Conservation (phyloP, 2,329 filamentous ascomycete genomes). For the Xylaria sp. region DNA sequence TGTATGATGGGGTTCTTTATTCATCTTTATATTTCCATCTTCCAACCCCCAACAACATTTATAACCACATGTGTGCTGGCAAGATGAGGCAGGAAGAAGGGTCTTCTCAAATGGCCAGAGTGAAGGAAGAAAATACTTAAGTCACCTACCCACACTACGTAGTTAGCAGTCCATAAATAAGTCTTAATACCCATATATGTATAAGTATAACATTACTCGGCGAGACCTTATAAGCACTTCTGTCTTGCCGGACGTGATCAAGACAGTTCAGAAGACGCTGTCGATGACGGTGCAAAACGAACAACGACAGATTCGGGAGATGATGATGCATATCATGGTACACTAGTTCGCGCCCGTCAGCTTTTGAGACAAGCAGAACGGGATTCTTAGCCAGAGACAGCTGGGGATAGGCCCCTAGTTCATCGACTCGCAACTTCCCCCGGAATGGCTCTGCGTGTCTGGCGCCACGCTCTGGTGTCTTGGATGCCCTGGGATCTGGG, state of each 20-base stretch:
- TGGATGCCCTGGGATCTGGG: conserved; percentile 19
- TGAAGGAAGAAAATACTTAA: conserved; percentile 12
- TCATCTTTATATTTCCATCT: not conserved
- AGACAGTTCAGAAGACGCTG: conserved; percentile 21
- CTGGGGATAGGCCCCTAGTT: conserved; percentile 20
- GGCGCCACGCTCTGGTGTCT: conserved; percentile 28
- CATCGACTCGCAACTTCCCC: conserved; percentile 17
- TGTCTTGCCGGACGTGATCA: conserved; percentile 14
- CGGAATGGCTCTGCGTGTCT: conserved; percentile 12
- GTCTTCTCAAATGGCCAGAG: conserved; percentile 4
- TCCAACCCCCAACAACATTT: not conserved
- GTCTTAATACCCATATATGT: conserved; percentile 30
- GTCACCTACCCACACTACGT: conserved; percentile 11
- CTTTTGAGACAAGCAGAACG: conserved; percentile 25
- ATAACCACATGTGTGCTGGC: conserved; percentile 16
- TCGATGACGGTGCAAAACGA: conserved; percentile 27
- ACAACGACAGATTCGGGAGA: conserved; percentile 15
- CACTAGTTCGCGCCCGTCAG: conserved; percentile 22
- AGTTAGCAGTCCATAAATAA: conserved; percentile 25
- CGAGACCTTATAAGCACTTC: conserved; percentile 4
- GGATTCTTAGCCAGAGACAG: conserved; percentile 21
- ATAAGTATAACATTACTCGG: conserved; percentile 2
- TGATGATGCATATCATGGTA: conserved; percentile 23
- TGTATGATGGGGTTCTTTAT: conserved; percentile 13
- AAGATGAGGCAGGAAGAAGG: conserved; percentile 6